Conservation (phyloP, 768 basidiomycete species). For the Amanita jacksonii region DNA sequence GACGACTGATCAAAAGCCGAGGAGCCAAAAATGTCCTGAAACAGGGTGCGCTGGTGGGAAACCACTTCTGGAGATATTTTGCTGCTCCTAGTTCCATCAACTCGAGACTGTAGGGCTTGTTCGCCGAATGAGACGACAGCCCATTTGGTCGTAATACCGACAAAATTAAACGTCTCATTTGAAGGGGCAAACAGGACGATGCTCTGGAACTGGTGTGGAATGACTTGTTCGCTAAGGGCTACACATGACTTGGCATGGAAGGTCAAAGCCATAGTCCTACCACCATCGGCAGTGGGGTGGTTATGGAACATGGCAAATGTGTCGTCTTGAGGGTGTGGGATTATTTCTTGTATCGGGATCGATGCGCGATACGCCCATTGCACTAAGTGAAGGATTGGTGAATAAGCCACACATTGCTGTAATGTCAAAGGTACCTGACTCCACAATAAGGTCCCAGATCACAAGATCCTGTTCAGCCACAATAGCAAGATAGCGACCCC, state of each 20-base stretch:
- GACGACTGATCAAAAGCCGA: conserved; percentile 45
- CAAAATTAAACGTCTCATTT: conserved; percentile 39
- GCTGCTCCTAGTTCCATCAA: conserved; percentile 26
- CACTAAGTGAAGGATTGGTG: neutral
- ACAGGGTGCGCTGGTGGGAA: conserved; percentile 46
- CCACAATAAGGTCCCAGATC: conserved; percentile 65
- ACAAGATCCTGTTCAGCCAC: conserved; percentile 38
- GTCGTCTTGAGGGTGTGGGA: conserved; percentile 24
- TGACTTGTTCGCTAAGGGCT: conserved; percentile 29
- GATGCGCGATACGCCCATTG: conserved; percentile 2
- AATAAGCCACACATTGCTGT: neutral
- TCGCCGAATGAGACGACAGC: conserved; percentile 64
- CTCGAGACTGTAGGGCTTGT: conserved; percentile 28
- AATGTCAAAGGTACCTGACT: conserved; percentile 39
- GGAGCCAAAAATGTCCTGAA: conserved; percentile 87
- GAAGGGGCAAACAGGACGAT: conserved; percentile 27
- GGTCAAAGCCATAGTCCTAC: conserved; percentile 33
- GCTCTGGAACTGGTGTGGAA: conserved; percentile 60
- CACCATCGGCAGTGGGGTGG: conserved; percentile 16
- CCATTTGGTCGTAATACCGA: conserved; percentile 64
- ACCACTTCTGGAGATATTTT: conserved; percentile 13
- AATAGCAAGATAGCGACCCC: conserved; percentile 63
- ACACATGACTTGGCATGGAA: conserved; percentile 37
- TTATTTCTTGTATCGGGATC: conserved; percentile 5
- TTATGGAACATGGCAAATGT: conserved; percentile 50